phyloP scores from a whole-genome alignment of 371 early-diverging fungal genomes.

The Mucor saturninus region DNA sequence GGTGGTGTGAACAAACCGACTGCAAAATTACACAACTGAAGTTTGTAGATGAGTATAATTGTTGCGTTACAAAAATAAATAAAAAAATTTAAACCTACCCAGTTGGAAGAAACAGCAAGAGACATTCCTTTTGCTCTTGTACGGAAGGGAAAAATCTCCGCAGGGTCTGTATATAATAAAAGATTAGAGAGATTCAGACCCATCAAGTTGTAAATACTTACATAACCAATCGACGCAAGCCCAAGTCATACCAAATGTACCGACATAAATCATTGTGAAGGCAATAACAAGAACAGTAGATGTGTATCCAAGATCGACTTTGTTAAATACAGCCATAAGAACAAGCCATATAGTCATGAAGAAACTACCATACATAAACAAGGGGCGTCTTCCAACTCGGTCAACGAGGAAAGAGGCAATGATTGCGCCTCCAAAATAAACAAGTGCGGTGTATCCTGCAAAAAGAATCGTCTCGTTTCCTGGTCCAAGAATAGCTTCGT shows the following conservation, averaged over 20 bases:
- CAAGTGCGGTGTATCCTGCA: constrained; percentile 48
- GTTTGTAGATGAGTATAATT: background rate
- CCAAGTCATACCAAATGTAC: constrained; percentile 45
- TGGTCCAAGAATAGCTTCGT: constrained; percentile 55
- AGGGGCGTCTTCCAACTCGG: constrained; percentile 42
- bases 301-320: constrained; percentile 37
- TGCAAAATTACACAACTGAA: constrained; percentile 43
- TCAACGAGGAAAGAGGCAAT: constrained; percentile 39
- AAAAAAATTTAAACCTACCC: constrained; percentile 35
- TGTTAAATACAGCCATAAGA: constrained; percentile 46
- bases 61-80: background rate
- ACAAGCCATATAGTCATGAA: constrained; percentile 42
- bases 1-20: constrained; percentile 49
- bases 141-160: constrained; percentile 63
- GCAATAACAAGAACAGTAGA: constrained; percentile 45
- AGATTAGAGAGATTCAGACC: background rate
- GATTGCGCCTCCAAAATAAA: constrained; percentile 39
- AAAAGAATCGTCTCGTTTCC: constrained; percentile 39
- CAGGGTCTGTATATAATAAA: constrained; percentile 44
- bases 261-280: constrained; percentile 40
- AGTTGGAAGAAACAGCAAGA: constrained; percentile 65
- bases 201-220: constrained; percentile 17
- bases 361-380: constrained; percentile 45
- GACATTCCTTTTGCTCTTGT: constrained; percentile 47
- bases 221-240: constrained; percentile 49